phyloP scores from a whole-genome alignment of 352 stramenopile species.

The Globisporangium barbulae region DNA sequence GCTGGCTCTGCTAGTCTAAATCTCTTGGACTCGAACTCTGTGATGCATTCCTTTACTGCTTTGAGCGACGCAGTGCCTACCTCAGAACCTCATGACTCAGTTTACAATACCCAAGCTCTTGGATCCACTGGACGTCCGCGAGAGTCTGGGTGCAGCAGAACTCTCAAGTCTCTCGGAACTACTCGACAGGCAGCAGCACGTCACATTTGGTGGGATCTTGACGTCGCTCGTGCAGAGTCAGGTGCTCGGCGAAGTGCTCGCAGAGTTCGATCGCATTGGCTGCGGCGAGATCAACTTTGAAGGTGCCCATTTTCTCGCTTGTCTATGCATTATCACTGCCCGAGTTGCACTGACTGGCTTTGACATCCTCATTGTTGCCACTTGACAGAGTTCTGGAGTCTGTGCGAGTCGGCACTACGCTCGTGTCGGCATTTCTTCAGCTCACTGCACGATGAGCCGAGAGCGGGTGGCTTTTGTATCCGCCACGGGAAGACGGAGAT shows the following conservation, averaged over 20 bases:
- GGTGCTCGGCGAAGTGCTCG: slow-evolving; percentile 33
- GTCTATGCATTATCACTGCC: background rate
- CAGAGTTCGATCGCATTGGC: slow-evolving; percentile 52
- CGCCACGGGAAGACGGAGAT: slow-evolving; percentile 40
- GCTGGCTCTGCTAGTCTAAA: background rate
- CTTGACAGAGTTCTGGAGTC: slow-evolving; percentile 40
- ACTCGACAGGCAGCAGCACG: slow-evolving; percentile 24
- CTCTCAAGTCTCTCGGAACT: slow-evolving; percentile 21
- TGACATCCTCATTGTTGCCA: background rate
- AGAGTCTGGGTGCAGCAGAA: slow-evolving; percentile 19
- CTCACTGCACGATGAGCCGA: slow-evolving; percentile 40
- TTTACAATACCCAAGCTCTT: slow-evolving; percentile 15
- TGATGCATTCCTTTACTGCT: background rate
- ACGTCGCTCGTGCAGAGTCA: slow-evolving; percentile 44
- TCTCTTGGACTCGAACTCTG: background rate
- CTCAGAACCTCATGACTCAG: background rate
- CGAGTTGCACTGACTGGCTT: background rate
- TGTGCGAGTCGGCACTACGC: slow-evolving; percentile 38
- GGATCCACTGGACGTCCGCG: slow-evolving; percentile 18
- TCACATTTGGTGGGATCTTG: slow-evolving; percentile 25
- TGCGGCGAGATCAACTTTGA: slow-evolving; percentile 58
- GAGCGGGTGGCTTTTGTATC: slow-evolving; percentile 44
- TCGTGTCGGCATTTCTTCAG: slow-evolving; percentile 23
- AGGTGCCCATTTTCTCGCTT: slow-evolving; percentile 16
- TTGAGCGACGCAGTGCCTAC: slow-evolving; percentile 5